Evolutionary conservation across 176 grass and related monocot genomes (phyloP).

Genomic region (Chloris gayana): DNA sequence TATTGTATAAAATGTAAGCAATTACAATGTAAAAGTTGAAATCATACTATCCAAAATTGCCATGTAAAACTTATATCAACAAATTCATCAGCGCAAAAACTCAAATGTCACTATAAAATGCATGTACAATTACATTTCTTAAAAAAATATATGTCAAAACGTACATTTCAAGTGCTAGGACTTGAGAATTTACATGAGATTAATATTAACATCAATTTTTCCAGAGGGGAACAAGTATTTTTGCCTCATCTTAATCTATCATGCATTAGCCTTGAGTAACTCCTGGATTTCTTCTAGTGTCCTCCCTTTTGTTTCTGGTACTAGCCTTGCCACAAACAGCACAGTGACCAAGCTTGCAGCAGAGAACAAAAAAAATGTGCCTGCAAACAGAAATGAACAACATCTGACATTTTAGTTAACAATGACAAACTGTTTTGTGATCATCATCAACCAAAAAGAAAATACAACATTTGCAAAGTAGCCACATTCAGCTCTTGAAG

Average conservation of each 20-base stretch:
- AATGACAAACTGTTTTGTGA: not conserved
- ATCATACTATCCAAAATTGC: no score
- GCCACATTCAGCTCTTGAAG: not conserved
- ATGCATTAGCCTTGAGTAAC: constrained; percentile 45
- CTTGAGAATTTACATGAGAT: not conserved
- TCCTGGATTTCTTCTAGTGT: constrained; percentile 83
- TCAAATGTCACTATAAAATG: no score
- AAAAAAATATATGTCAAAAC: no score
- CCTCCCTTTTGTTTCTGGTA: constrained; percentile 82
- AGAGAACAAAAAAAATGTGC: constrained; percentile 81
- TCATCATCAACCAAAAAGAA: not conserved
- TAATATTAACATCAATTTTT: not conserved
- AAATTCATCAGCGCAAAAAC: no score
- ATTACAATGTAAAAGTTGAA: not conserved
- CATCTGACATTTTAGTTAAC: not conserved
- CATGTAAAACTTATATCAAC: no score
- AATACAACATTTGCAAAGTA: not conserved
- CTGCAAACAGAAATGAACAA: constrained; percentile 22
- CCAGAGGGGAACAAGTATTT: not conserved
- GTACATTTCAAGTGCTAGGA: not conserved
- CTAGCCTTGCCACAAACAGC: constrained; percentile 61
- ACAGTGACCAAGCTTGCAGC: constrained; percentile 56
- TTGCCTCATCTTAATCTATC: constrained; percentile 5
- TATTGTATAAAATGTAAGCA: no score
- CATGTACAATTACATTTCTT: no score